These are phyloP conservation scores for Capillidium heterosporum DNA, from an alignment of 371 early-diverging fungal genomes.

Conservation along the genomic window DNA sequence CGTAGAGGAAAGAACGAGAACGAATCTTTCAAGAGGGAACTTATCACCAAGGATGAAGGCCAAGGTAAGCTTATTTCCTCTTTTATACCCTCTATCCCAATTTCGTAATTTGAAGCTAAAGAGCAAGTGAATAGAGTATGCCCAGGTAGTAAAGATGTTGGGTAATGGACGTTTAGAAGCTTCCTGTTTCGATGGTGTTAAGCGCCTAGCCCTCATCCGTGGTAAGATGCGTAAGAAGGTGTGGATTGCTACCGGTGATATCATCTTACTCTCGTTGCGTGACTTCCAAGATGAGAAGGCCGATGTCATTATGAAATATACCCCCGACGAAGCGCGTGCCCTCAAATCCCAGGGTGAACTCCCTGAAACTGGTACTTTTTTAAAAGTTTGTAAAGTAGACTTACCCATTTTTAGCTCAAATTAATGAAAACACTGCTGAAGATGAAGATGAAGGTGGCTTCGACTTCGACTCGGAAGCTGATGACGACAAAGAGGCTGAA, in stretches of 20 bases:
- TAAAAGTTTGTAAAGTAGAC: conserved; percentile 3
- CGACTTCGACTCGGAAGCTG: conserved; percentile 61
- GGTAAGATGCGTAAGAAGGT: conserved; percentile 94
- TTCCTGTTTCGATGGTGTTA: conserved; percentile 84
- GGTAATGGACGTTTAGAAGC: conserved; percentile 95
- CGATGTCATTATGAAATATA: conserved; percentile 96
- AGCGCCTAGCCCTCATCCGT: conserved; percentile 89
- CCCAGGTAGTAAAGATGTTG: conserved; percentile 83
- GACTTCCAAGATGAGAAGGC: conserved; percentile 95
- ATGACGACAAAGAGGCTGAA: conserved; percentile 66
- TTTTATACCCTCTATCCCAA: no score
- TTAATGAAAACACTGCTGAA: conserved; percentile 56
- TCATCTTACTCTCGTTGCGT: conserved; percentile 84
- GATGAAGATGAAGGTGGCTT: conserved; percentile 63
- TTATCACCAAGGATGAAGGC: conserved; percentile 86
- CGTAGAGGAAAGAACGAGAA: conserved; percentile 95
- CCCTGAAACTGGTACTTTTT: conserved; percentile 59
- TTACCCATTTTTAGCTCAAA: conserved; percentile 26
- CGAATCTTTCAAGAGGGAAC: conserved; percentile 86
- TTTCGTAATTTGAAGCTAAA: not conserved
- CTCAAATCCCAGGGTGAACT: conserved; percentile 92
- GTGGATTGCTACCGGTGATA: conserved; percentile 93
- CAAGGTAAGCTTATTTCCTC: conserved; percentile 68
- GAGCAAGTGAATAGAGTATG: conserved; percentile 56
- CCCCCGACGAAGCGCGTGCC: conserved; percentile 92